These are phyloP conservation scores for Fusarium sp. DNA, from an alignment of 2,329 filamentous ascomycete genomes.

Conservation along the genomic window DNA sequence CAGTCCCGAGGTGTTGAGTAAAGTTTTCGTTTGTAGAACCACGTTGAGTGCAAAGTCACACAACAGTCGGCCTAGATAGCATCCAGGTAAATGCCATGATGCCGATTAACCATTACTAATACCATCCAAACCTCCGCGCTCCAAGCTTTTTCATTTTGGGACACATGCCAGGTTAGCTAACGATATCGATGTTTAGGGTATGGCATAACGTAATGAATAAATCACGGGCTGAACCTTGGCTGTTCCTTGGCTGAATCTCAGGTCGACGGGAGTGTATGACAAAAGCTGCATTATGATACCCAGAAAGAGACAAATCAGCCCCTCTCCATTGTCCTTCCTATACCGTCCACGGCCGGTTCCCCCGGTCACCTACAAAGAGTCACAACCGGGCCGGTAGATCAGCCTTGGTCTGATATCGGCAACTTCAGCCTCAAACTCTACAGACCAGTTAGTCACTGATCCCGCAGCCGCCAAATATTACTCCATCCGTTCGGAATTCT, in stretches of 20 bases:
- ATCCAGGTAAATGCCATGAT: background rate
- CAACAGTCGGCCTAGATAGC: background rate
- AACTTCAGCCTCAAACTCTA: background rate
- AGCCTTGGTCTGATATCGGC: background rate
- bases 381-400: slow-evolving; percentile 22
- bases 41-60: background rate
- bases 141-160: background rate
- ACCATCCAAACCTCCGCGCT: background rate
- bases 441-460: background rate
- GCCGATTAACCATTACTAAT: background rate
- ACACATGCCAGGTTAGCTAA: background rate
- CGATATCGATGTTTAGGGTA: background rate
- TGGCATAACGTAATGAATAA: no score
- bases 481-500: background rate
- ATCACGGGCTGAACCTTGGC: background rate
- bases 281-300: background rate
- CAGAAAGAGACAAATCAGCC: background rate
- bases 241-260: background rate
- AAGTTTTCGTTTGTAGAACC: no score
- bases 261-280: background rate
- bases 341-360: background rate
- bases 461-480: background rate
- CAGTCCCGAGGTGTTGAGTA: no score
- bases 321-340: slow-evolving; percentile 25
- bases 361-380: slow-evolving; percentile 11